These are phyloP conservation scores for Candida stauntonica DNA, from an alignment of 805 yeast genomes.

Conservation along the genomic window DNA sequence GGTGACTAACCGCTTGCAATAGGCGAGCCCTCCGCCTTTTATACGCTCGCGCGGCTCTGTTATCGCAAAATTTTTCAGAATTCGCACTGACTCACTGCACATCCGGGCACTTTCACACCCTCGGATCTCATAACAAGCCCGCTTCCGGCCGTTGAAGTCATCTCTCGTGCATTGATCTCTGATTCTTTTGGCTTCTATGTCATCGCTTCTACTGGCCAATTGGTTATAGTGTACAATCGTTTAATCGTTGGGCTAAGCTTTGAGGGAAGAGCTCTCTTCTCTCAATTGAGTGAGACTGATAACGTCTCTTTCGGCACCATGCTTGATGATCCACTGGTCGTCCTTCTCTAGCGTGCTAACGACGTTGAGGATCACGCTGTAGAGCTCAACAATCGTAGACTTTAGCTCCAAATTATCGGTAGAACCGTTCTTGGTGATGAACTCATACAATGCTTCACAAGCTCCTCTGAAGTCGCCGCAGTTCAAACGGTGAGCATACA, in stretches of 20 bases:
- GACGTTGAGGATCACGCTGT: slow-evolving; percentile 36
- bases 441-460: slow-evolving; percentile 39
- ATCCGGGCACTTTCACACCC: neutral
- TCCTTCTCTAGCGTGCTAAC: slow-evolving; percentile 32
- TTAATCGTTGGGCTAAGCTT: neutral
- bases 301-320: slow-evolving; percentile 22
- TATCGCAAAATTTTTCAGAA: slow-evolving; percentile 5
- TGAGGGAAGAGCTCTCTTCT: slow-evolving; percentile 10
- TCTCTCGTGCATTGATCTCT: neutral
- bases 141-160: neutral
- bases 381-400: slow-evolving; percentile 31
- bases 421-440: slow-evolving; percentile 28
- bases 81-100: slow-evolving; percentile 5
- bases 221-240: neutral
- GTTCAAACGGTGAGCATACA: slow-evolving; percentile 47
- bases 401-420: slow-evolving; percentile 7
- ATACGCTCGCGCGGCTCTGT: slow-evolving; percentile 1
- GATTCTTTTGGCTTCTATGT: too few species aligned
- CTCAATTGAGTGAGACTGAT: slow-evolving; percentile 17
- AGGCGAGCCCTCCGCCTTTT: neutral
- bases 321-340: slow-evolving; percentile 39
- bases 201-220: too few species aligned
- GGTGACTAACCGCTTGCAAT: neutral
- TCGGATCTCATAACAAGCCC: neutral
- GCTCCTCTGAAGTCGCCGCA: slow-evolving; percentile 50